Percentiles rank a stretch among this genome's conserved stretches.
Evolutionary conservation across 129 eudicot species (phyloP).

Genomic region (Centella asiatica): DNA sequence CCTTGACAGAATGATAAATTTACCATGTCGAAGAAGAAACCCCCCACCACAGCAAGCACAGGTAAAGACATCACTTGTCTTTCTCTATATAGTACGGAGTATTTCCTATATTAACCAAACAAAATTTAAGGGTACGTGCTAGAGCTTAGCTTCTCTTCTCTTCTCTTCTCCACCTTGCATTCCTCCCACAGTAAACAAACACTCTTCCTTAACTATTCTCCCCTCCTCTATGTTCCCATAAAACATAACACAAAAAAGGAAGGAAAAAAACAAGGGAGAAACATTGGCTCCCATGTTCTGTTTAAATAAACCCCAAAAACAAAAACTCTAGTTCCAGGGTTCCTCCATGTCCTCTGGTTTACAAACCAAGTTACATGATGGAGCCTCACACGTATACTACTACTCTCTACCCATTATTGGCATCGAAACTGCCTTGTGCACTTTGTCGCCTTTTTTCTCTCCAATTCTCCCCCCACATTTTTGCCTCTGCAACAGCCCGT

Average conservation of each 20-base stretch:
- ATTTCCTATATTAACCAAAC: too few relatives aligned
- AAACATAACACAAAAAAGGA: background rate
- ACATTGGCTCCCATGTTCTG: background rate
- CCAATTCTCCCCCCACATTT: conserved; percentile 91
- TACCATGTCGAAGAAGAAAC: too few relatives aligned
- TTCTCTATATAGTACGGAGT: too few relatives aligned
- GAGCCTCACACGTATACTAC: background rate
- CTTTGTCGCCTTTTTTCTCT: conserved; percentile 63
- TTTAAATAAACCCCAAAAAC: conserved; percentile 1
- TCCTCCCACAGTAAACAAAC: conserved; percentile 19
- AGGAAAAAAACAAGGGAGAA: background rate
- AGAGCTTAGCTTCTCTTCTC: background rate
- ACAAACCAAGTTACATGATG: conserved; percentile 7
- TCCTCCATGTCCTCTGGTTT: conserved; percentile 7
- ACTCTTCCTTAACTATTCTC: conserved; percentile 14
- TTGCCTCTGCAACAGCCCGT: conserved; percentile 93
- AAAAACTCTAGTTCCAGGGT: background rate
- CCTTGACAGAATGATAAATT: too few relatives aligned
- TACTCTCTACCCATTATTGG: conserved; percentile 17
- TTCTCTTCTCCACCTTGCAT: background rate
- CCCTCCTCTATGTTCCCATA: background rate
- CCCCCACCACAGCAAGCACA: too few relatives aligned
- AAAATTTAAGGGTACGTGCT: too few relatives aligned
- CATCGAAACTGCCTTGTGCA: conserved; percentile 69
- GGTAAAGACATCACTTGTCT: too few relatives aligned